phyloP scores from a whole-genome alignment of 1,284 basidiomycete species.

The Papiliotrema terrestris region DNA sequence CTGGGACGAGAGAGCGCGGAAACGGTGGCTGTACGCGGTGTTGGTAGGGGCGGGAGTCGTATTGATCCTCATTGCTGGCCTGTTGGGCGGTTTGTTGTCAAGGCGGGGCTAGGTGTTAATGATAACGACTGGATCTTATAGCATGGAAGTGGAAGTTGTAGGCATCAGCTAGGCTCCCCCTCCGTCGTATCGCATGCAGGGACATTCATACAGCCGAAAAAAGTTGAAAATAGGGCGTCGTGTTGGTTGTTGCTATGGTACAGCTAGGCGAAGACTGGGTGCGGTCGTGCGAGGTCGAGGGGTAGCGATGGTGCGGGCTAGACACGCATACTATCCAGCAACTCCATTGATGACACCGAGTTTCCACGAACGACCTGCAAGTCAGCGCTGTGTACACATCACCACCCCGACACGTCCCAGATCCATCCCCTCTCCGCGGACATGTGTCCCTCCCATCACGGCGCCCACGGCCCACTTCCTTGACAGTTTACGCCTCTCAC shows the following conservation, averaged over 20 bases:
- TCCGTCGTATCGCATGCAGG: background rate
- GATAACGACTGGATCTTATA: too few species aligned
- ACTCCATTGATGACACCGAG: slow-evolving; percentile 71
- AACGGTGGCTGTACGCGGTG: slow-evolving; percentile 7
- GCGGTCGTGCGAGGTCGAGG: background rate
- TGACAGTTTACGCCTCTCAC: too few species aligned
- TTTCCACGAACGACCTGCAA: slow-evolving; percentile 86
- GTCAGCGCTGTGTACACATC: slow-evolving; percentile 1
- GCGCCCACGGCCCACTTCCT: too few species aligned
- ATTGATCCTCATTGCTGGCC: slow-evolving; percentile 22
- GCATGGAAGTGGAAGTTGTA: too few species aligned
- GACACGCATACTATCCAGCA: slow-evolving; percentile 45
- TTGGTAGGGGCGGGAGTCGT: slow-evolving; percentile 11
- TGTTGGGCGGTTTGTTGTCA: slow-evolving; percentile 25
- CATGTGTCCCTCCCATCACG: too few species aligned
- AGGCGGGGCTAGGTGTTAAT: slow-evolving; percentile 1
- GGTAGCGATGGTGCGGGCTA: slow-evolving; percentile 8
- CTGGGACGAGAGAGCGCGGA: slow-evolving; percentile 2
- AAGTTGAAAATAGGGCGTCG: background rate
- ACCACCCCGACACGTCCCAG: background rate
- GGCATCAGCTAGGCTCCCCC: background rate
- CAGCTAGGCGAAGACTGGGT: background rate
- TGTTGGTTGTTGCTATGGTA: background rate
- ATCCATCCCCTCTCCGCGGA: too few species aligned
- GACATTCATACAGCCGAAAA: background rate